Conservation (phyloP, 495 filamentous ascomycete genomes). For the Choiromyces venosus region DNA sequence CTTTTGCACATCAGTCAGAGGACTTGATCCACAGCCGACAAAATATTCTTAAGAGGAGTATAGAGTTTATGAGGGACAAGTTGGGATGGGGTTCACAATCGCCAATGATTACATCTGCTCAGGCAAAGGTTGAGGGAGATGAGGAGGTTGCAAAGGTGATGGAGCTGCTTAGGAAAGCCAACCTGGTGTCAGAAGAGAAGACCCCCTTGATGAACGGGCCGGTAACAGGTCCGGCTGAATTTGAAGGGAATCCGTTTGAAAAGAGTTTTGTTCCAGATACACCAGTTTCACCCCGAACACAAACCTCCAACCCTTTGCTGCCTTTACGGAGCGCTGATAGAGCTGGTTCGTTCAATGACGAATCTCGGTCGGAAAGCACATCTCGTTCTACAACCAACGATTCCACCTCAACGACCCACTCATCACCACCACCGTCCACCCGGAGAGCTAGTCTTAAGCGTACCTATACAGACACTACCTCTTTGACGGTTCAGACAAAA, state of each 20-base stretch:
- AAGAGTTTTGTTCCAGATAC: slow-evolving; percentile 41
- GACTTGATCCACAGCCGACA: slow-evolving; percentile 85
- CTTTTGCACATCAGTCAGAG: slow-evolving; percentile 93
- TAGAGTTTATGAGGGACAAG: slow-evolving; percentile 96
- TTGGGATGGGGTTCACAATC: slow-evolving; percentile 70
- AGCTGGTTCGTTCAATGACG: slow-evolving; percentile 12
- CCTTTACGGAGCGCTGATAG: background rate
- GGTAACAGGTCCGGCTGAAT: slow-evolving; percentile 46
- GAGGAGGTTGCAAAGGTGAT: slow-evolving; percentile 85
- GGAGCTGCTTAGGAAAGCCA: slow-evolving; percentile 73
- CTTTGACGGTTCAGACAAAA: slow-evolving; percentile 67
- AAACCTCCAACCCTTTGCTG: background rate
- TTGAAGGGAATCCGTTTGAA: slow-evolving; percentile 44
- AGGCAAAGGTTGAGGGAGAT: slow-evolving; percentile 75
- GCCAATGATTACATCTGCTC: slow-evolving; percentile 61
- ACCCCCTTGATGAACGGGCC: slow-evolving; percentile 47
- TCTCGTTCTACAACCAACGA: slow-evolving; percentile 56
- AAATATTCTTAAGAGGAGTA: slow-evolving; percentile 84
- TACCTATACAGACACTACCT: slow-evolving; percentile 75
- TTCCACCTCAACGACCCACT: slow-evolving; percentile 51
- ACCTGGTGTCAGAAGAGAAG: slow-evolving; percentile 52
- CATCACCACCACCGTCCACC: slow-evolving; percentile 51
- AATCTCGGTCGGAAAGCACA: slow-evolving; percentile 47
- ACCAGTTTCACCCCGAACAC: slow-evolving; percentile 34
- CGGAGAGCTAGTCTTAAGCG: slow-evolving; percentile 72